Evolutionary conservation across 2,329 filamentous ascomycete genomes (phyloP).

Genomic region (Fusarium incarnatum): DNA sequence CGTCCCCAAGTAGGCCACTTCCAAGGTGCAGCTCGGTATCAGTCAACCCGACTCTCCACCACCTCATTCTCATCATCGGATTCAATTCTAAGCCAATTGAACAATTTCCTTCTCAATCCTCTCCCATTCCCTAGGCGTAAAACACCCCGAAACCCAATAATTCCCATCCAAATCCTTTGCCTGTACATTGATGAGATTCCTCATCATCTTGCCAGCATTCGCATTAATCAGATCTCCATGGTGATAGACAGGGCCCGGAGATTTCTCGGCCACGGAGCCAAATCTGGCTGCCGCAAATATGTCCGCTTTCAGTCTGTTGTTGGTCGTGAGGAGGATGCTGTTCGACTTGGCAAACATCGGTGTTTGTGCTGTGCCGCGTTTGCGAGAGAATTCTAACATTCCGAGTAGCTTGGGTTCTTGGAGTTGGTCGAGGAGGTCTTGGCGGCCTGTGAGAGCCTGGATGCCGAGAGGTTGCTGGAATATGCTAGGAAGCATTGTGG

Average conservation of each 20-base stretch:
- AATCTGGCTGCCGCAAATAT: neutral
- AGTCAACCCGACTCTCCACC: no score
- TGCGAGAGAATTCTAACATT: neutral
- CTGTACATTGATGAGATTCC: neutral
- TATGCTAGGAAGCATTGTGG: fast-evolving
- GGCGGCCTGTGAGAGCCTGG: neutral
- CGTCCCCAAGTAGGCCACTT: neutral
- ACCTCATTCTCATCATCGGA: neutral
- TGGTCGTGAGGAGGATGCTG: neutral
- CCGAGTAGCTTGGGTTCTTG: neutral
- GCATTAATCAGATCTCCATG: neutral
- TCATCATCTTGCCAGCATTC: fast-evolving
- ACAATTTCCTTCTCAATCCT: neutral
- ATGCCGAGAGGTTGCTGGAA: neutral
- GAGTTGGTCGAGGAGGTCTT: neutral
- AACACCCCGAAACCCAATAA: neutral
- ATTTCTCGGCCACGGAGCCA: neutral
- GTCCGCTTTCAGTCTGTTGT: neutral
- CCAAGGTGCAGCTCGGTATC: neutral
- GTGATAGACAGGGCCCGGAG: neutral
- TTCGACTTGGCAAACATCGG: neutral
- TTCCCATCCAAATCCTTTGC: fast-evolving
- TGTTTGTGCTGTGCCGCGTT: neutral
- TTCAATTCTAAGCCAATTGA: neutral
- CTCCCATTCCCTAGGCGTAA: neutral